Base-by-base conservation (phyloP, 2,329 filamentous ascomycete species). In the Aureobasidium vineae region DNA sequence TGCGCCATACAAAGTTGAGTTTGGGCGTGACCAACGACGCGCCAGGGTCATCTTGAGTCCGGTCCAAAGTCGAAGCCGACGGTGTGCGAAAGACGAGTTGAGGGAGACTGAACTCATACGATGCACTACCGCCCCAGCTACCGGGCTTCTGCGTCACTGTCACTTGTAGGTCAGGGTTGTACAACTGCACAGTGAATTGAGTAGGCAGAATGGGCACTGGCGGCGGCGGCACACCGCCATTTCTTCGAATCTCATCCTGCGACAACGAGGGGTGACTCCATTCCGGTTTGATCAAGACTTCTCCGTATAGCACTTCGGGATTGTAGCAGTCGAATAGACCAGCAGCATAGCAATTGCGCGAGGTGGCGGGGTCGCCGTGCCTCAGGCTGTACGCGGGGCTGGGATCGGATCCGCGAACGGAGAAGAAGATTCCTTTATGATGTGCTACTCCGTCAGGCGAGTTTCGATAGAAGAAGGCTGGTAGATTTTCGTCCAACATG, bases 401-500 rank as follows among this genome's bases (percentile, higher is more conserved):
- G 0, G 91, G 90, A 45, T 97, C 91, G 69, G 89, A 89, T 76
- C 92, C 94, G 78, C 92, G 86, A 72, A 96, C 84, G 41, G 85
- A 84, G 67, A 84, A 80, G 72, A 82, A 82, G 69, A 85, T 80
- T 60, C 83, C 78, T 69, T 83, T 74, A 84, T 82, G 71, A 79
- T 89, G 74, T 68, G 80, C 81, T 71, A 79, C 69, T 66, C 77
- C 77, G 68, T 83, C 82, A 65, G 78, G 78, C 43, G 82, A 81
- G 8, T 80, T 75, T 72, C 85, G 86, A 70, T 87, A 78, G 73
- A 85, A 86, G 79, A 88, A 88, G 63, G 84, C 84, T 66, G 93
- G 93, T n/a, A 97, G 86, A 77, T 93, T 96, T 77, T 96, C 91
- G 87, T 97, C 92, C 73, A 96, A 85, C 92, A 97, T 97, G 66